Conservation (phyloP, 1,284 basidiomycete genomes). For the Schizophyllum amplum region DNA sequence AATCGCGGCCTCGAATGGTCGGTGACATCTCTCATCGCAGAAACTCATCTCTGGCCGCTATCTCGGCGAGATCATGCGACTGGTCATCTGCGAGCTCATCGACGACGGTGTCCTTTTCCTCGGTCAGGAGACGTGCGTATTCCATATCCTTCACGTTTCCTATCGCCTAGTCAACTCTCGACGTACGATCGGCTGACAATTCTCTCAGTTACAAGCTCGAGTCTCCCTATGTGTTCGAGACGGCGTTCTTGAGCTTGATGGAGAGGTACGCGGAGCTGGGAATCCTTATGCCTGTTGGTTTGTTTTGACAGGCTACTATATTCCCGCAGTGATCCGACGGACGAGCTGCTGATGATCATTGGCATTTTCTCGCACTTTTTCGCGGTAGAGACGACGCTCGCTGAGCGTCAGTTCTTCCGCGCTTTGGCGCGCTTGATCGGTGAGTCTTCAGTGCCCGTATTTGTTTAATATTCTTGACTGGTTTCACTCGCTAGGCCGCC, state of each 20-base stretch:
- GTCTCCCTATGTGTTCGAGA: constrained; percentile 88
- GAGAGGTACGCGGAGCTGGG: constrained; percentile 53
- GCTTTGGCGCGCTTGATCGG: constrained; percentile 83
- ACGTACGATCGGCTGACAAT: constrained; percentile 1
- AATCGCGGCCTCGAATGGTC: background rate
- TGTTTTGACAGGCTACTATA: too few species aligned
- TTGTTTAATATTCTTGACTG: constrained; percentile 1
- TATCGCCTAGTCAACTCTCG: too few species aligned
- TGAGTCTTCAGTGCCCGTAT: constrained; percentile 1
- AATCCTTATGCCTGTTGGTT: constrained; percentile 1
- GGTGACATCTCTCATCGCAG: constrained; percentile 28
- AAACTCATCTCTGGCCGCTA: constrained; percentile 99
- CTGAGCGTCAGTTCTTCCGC: constrained; percentile 93
- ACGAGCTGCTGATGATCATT: constrained; percentile 92
- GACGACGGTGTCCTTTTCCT: constrained; percentile 96
- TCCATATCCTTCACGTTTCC: background rate
- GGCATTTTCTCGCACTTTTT: constrained; percentile 97
- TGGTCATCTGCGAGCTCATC: constrained; percentile 92
- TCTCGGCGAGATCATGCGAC: constrained; percentile 91
- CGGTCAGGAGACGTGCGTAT: constrained; percentile 74
- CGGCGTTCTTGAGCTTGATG: constrained; percentile 94
- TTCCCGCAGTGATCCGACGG: constrained; percentile 81
- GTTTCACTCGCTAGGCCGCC: constrained; percentile 40
- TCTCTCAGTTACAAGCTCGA: constrained; percentile 76
- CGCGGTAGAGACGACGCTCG: constrained; percentile 86